Evolutionary conservation across 2,329 filamentous ascomycete genomes (phyloP).

Genomic region (Blastomyces parvus): DNA sequence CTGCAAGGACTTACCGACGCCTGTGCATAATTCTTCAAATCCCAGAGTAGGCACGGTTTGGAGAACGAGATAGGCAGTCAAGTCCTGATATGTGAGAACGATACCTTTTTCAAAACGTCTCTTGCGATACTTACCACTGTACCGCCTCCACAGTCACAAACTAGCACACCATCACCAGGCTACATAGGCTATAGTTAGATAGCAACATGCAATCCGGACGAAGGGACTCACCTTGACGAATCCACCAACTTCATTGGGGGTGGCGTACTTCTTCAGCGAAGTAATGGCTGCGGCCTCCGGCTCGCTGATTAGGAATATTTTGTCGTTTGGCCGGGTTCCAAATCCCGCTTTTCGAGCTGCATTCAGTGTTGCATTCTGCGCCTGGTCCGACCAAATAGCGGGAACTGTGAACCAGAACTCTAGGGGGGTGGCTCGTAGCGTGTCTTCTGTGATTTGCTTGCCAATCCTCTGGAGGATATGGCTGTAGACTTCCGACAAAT

Average conservation of each 20-base stretch:
- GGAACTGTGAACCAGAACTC: slow-evolving; percentile 19
- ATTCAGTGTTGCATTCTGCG: slow-evolving; percentile 15
- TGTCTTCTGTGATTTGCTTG: slow-evolving; percentile 15
- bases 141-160: slow-evolving; percentile 25
- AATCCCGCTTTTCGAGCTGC: slow-evolving; percentile 18
- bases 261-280: slow-evolving; percentile 9
- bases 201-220: not conserved
- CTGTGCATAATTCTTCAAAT: slow-evolving; percentile 16
- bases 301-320: slow-evolving; percentile 17
- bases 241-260: not conserved
- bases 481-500: slow-evolving; percentile 18
- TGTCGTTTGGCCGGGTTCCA: slow-evolving; percentile 14
- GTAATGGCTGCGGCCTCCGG: slow-evolving; percentile 16
- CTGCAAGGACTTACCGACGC: slow-evolving; percentile 6
- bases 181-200: not conserved
- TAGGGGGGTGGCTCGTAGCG: slow-evolving; percentile 14
- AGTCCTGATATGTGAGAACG: slow-evolving; percentile 14
- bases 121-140: slow-evolving; percentile 17
- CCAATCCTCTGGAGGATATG: slow-evolving; percentile 16
- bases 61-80: slow-evolving; percentile 20
- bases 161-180: slow-evolving; percentile 16
- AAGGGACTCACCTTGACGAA: not conserved
- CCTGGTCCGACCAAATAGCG: slow-evolving; percentile 17
- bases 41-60: slow-evolving; percentile 9
- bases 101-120: not conserved